phyloP scores from a whole-genome alignment of 495 filamentous ascomycete species.

The Aspergillus biplanus region DNA sequence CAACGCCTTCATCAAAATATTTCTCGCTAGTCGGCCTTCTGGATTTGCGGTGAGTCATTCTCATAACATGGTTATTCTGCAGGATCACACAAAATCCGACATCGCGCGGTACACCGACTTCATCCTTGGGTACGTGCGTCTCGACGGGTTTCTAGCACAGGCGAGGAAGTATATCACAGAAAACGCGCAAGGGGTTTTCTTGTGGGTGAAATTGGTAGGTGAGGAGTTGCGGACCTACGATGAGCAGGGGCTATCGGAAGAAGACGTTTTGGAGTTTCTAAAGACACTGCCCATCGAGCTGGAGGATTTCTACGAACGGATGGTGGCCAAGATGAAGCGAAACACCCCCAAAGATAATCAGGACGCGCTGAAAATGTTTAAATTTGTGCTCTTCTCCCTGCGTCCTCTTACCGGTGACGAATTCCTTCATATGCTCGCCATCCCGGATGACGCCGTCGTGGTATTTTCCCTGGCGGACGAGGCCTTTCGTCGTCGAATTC shows the following conservation, averaged over 20 bases:
- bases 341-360: not conserved
- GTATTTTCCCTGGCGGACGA: not conserved
- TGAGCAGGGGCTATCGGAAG: constrained; percentile 4
- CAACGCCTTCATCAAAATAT: constrained; percentile 1
- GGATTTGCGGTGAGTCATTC: not conserved
- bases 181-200: constrained; percentile 17
- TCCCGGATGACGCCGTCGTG: not conserved
- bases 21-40: constrained; percentile 16
- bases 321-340: constrained; percentile 5
- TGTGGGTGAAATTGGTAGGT: constrained; percentile 16
- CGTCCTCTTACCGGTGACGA: constrained; percentile 2
- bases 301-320: constrained; percentile 11
- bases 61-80: constrained; percentile 7
- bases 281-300: constrained; percentile 4
- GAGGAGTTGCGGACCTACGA: constrained; percentile 6
- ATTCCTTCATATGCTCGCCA: constrained; percentile 12
- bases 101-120: not conserved
- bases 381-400: constrained; percentile 10
- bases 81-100: constrained; percentile 16
- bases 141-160: not conserved
- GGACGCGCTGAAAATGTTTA: constrained; percentile 11
- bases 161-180: constrained; percentile 5
- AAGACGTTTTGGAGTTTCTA: constrained; percentile 13
- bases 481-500: constrained; percentile 2
- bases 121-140: not conserved